Conservation (phyloP, 108 stramenopile genomes). For the Stephanodiscus minutulus region DNA sequence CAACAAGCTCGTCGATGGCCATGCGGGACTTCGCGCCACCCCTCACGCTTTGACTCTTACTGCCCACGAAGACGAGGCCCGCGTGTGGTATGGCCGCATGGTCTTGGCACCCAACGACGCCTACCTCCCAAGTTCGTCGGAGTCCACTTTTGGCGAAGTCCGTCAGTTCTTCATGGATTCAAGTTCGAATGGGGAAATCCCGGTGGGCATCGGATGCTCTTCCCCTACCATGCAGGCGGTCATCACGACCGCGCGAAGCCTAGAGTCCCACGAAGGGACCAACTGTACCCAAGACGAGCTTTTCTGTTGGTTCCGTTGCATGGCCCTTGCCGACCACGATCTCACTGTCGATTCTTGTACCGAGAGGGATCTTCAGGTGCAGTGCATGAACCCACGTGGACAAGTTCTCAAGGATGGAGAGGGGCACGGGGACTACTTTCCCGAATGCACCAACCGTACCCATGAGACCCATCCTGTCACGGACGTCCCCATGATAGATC, state of each 20-base stretch:
- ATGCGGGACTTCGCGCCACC: slow-evolving; percentile 57
- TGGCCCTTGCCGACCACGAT: slow-evolving; percentile 49
- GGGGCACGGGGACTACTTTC: slow-evolving; percentile 47
- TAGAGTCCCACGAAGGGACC: slow-evolving; percentile 17
- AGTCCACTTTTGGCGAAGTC: slow-evolving; percentile 61
- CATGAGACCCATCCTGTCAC: slow-evolving; percentile 21
- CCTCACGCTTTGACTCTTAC: slow-evolving; percentile 60
- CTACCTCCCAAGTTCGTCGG: slow-evolving; percentile 32
- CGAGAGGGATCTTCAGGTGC: slow-evolving; percentile 51
- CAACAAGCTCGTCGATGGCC: slow-evolving; percentile 13
- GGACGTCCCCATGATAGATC: slow-evolving; percentile 29
- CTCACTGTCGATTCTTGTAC: slow-evolving; percentile 54
- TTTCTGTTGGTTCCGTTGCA: slow-evolving; percentile 87
- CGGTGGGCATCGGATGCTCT: slow-evolving; percentile 43
- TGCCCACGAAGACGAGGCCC: slow-evolving; percentile 30
- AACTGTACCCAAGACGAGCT: slow-evolving; percentile 60
- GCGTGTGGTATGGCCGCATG: slow-evolving; percentile 90
- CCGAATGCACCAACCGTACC: slow-evolving; percentile 42
- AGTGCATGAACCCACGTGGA: slow-evolving; percentile 64
- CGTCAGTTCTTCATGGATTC: slow-evolving; percentile 51
- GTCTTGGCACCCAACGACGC: slow-evolving; percentile 77
- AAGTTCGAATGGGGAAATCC: slow-evolving; percentile 8
- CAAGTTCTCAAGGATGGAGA: slow-evolving; percentile 45
- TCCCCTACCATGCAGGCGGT: slow-evolving; percentile 10
- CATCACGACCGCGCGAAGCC: slow-evolving; percentile 32